phyloP scores from a whole-genome alignment of 2,329 filamentous ascomycete species.

The Stagonosporopsis vannaccii region DNA sequence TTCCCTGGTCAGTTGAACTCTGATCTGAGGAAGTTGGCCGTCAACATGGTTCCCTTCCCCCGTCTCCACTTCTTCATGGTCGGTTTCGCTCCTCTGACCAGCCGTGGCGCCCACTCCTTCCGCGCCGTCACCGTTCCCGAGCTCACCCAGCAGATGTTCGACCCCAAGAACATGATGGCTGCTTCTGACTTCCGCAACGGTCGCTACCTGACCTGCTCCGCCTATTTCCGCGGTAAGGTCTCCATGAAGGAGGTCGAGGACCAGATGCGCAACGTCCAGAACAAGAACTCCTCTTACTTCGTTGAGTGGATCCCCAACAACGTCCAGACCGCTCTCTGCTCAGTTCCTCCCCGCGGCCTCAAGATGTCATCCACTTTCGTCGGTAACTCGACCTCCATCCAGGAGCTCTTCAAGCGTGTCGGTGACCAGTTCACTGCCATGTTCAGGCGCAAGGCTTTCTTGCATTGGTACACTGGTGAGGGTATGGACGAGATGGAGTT shows the following conservation, averaged over 20 bases:
- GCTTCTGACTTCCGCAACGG: constrained; percentile 99
- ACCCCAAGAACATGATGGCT: constrained; percentile 99
- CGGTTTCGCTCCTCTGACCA: constrained; percentile 97
- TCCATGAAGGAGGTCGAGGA: constrained; percentile 99
- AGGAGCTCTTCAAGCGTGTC: constrained; percentile 99
- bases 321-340: constrained; percentile 99
- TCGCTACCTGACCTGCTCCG: constrained; percentile 98
- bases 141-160: constrained; percentile 99
- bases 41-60: constrained; percentile 99
- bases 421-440: constrained; percentile 99
- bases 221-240: constrained; percentile 99
- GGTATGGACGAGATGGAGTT: constrained; percentile 99
- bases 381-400: constrained; percentile 98
- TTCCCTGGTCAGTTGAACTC: constrained; percentile 99
- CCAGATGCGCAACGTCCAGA: constrained; percentile 99
- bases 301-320: constrained; percentile 99
- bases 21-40: constrained; percentile 97
- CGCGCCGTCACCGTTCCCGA: constrained; percentile 96
- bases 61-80: constrained; percentile 99
- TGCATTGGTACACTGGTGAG: constrained; percentile 99
- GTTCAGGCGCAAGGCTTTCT: constrained; percentile 99
- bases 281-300: constrained; percentile 99
- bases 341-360: constrained; percentile 94
- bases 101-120: constrained; percentile 91
- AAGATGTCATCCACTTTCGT: constrained; percentile 99